phyloP scores from a whole-genome alignment of 83 land plant genomes.

The Picea abies region DNA sequence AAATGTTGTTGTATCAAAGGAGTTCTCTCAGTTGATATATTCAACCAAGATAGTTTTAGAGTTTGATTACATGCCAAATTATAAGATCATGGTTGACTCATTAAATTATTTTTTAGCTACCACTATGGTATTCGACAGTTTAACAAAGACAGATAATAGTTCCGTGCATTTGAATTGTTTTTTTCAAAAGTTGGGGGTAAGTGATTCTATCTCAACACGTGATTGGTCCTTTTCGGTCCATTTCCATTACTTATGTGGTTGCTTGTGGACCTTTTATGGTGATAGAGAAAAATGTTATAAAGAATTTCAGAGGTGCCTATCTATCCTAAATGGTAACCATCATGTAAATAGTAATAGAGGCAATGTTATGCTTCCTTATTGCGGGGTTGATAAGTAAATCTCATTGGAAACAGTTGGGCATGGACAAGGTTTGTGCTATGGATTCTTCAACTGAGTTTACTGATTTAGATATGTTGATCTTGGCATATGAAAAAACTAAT shows the following conservation, averaged over 20 bases:
- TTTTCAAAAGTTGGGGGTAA: constrained; percentile 1
- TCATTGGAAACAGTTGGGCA: constrained; percentile 63
- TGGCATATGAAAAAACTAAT: constrained; percentile 66
- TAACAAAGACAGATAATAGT: neutral
- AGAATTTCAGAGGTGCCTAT: constrained; percentile 49
- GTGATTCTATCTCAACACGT: constrained; percentile 14
- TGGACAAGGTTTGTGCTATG: constrained; percentile 36
- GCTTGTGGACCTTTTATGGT: constrained; percentile 55
- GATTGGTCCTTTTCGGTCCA: constrained; percentile 75
- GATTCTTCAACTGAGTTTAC: constrained; percentile 60
- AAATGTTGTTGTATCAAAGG: neutral
- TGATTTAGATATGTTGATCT: constrained; percentile 66
- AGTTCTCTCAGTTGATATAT: neutral
- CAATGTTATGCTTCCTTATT: constrained; percentile 60
- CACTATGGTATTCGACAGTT: neutral
- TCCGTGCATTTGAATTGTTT: neutral
- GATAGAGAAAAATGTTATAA: constrained; percentile 65
- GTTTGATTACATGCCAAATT: neutral
- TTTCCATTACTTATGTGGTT: constrained; percentile 81
- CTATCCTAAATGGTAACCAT: constrained; percentile 1
- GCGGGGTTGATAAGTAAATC: constrained; percentile 61
- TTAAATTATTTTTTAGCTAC: neutral
- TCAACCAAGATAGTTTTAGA: neutral
- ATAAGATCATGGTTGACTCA: neutral
- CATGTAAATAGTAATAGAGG: constrained; percentile 18